Conservation (phyloP, 176 grass and related monocot genomes). For the Zoysia japonica region DNA sequence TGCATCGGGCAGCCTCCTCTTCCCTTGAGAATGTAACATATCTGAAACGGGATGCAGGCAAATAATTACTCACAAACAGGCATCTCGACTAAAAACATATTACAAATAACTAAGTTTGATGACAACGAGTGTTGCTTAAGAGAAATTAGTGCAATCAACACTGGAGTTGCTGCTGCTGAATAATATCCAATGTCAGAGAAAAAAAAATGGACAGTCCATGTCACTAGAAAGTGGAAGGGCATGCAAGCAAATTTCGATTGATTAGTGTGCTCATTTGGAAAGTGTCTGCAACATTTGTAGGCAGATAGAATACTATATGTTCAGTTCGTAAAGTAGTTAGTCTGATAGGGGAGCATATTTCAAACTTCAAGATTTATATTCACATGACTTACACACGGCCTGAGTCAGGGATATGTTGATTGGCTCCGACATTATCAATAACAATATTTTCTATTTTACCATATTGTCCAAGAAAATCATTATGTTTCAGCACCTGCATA, state of each 20-base stretch:
- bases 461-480: constrained; percentile 65
- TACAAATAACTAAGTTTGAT: constrained; percentile 10
- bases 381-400: constrained; percentile 58
- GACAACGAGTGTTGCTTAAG: neutral
- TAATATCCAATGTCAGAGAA: constrained; percentile 12
- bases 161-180: neutral
- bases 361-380: constrained; percentile 6
- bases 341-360: neutral
- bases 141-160: constrained; percentile 2
- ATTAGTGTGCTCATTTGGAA: neutral
- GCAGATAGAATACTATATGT: constrained; percentile 14
- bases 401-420: constrained; percentile 52
- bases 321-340: constrained; percentile 3
- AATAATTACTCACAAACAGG: constrained; percentile 17
- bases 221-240: constrained; percentile 8
- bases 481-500: constrained; percentile 54
- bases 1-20: constrained; percentile 62
- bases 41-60: constrained; percentile 38
- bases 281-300: neutral
- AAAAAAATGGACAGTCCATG: neutral
- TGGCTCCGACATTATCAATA: constrained; percentile 59
- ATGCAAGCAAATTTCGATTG: neutral
- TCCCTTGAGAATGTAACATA: constrained; percentile 65
- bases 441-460: constrained; percentile 67
- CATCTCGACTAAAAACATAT: constrained; percentile 19